Percentiles rank a stretch among this genome's conserved stretches.
Conservation (phyloP, 164 flowering plant genomes). For the Stephania cephalantha region DNA sequence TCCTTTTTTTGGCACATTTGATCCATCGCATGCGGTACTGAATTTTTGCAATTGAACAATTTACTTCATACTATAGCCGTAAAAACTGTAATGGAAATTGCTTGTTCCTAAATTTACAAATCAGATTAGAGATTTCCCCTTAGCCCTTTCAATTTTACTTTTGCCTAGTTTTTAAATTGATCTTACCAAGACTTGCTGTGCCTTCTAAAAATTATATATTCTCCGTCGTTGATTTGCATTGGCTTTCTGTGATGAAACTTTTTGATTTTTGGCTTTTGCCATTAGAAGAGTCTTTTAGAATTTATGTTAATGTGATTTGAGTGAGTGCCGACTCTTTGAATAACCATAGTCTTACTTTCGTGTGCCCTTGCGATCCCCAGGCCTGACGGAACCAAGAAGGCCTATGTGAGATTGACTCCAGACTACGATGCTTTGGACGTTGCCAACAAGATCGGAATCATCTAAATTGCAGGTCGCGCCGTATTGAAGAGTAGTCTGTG, state of each 20-base stretch:
- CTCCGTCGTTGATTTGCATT: background rate
- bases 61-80: background rate
- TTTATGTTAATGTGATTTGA: background rate
- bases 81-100: background rate
- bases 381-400: slow-evolving; percentile 20
- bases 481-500: background rate
- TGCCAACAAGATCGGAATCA: slow-evolving; percentile 18
- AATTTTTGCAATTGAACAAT: background rate
- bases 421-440: slow-evolving; percentile 20
- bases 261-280: background rate
- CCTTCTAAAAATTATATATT: no score
- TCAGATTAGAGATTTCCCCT: background rate
- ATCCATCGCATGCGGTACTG: background rate
- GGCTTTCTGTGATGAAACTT: background rate
- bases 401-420: slow-evolving; percentile 19
- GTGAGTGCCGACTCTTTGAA: background rate
- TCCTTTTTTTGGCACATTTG: background rate
- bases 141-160: background rate
- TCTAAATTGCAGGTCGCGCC: background rate
- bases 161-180: background rate
- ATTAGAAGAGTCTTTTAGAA: background rate
- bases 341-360: background rate
- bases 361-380: slow-evolving; percentile 8
- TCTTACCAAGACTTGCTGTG: background rate
- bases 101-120: background rate